phyloP scores from a whole-genome alignment of 441 rosid species.

The Capsella rubella region DNA sequence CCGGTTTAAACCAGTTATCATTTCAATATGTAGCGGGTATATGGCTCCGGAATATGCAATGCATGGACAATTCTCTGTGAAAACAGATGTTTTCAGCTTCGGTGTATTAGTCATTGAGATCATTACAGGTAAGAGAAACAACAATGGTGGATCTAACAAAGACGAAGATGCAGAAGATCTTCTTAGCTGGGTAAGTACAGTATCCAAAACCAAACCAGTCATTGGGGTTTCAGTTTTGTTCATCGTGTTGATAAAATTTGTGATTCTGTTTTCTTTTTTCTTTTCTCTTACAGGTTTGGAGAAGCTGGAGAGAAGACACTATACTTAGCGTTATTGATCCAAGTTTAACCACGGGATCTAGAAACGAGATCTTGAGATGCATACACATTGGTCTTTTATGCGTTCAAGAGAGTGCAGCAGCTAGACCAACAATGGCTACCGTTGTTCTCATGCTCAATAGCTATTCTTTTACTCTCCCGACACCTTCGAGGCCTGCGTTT shows the following conservation, averaged over 20 bases:
- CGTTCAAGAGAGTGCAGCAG: constrained; percentile 55
- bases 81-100: constrained; percentile 56
- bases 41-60: constrained; percentile 61
- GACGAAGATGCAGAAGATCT: constrained; percentile 42
- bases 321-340: constrained; percentile 50
- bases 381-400: constrained; percentile 67
- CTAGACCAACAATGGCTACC: constrained; percentile 61
- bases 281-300: constrained; percentile 47
- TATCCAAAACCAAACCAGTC: neutral
- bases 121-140: constrained; percentile 49
- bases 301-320: constrained; percentile 51
- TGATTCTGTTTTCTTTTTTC: neutral
- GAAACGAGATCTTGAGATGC: constrained; percentile 54
- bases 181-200: constrained; percentile 52
- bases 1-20: neutral
- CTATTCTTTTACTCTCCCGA: constrained; percentile 44
- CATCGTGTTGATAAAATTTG: neutral
- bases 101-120: constrained; percentile 61
- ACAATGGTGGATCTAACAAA: constrained; percentile 20
- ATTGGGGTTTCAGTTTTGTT: neutral
- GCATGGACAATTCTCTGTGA: constrained; percentile 52
- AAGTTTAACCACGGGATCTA: constrained; percentile 39
- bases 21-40: constrained; percentile 49
- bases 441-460: constrained; percentile 60
- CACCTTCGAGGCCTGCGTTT: constrained; percentile 47